These are phyloP conservation scores for Penicillium atrosanguineum DNA, from an alignment of 495 filamentous ascomycete genomes.

Conservation along the genomic window DNA sequence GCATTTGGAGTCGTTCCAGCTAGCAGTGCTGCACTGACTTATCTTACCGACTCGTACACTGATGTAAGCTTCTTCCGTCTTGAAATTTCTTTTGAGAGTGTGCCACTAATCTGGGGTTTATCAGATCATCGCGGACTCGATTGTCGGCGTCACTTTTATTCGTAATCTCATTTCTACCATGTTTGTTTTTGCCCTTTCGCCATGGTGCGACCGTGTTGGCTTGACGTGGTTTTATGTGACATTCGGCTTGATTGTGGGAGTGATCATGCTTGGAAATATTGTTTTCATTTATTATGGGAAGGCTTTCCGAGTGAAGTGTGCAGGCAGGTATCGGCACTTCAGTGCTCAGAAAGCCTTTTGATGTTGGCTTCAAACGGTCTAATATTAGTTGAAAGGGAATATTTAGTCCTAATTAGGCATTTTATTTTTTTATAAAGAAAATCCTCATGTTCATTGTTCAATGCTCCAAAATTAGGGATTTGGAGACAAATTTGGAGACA, in stretches of 20 bases:
- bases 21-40: conserved; percentile 29
- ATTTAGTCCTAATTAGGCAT: no score
- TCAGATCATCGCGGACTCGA: conserved; percentile 33
- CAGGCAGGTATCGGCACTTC: conserved; percentile 15
- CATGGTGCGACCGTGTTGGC: conserved; percentile 28
- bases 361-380: background rate
- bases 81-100: background rate
- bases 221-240: conserved; percentile 23
- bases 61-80: conserved; percentile 22
- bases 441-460: background rate
- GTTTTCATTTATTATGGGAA: conserved; percentile 25
- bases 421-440: no score
- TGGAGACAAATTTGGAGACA: background rate
- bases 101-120: background rate
- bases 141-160: conserved; percentile 34
- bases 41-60: conserved; percentile 34
- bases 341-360: conserved; percentile 1
- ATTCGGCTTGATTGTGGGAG: conserved; percentile 15
- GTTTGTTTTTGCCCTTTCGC: conserved; percentile 32
- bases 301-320: conserved; percentile 4
- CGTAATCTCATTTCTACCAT: conserved; percentile 29
- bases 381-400: background rate
- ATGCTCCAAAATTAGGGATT: background rate
- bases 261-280: conserved; percentile 17
- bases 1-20: conserved; percentile 26